These are phyloP conservation scores for Sinapis alba DNA, from an alignment of 441 rosid genomes.

Conservation along the genomic window DNA sequence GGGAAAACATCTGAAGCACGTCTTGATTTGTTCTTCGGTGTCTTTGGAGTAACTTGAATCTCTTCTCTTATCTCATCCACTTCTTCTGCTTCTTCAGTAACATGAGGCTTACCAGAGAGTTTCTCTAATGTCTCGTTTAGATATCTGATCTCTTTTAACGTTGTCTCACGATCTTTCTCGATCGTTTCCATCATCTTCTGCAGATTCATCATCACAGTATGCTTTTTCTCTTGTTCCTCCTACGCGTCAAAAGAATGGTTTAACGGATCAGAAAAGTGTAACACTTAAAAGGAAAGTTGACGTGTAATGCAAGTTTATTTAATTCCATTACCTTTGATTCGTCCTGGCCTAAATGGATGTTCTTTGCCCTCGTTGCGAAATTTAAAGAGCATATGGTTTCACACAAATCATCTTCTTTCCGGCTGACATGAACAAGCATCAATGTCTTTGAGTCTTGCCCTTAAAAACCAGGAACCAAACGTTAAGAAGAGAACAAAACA, in stretches of 20 bases:
- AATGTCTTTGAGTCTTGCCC: conserved; percentile 84
- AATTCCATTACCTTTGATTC: conserved; percentile 47
- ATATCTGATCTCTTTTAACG: conserved; percentile 44
- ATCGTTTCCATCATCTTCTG: conserved; percentile 51
- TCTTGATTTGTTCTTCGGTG: conserved; percentile 36
- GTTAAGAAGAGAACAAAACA: background rate
- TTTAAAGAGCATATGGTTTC: conserved; percentile 80
- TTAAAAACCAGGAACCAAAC: conserved; percentile 31
- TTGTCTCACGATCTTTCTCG: conserved; percentile 55
- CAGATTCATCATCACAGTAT: conserved; percentile 53
- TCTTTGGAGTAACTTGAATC: conserved; percentile 30
- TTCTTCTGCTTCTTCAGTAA: conserved; percentile 46
- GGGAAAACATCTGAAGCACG: conserved; percentile 50
- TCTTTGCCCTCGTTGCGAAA: conserved; percentile 73
- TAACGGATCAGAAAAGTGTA: conserved; percentile 19
- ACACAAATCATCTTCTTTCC: conserved; percentile 81
- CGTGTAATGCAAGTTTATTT: background rate
- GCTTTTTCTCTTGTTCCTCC: conserved; percentile 56
- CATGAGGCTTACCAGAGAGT: conserved; percentile 43
- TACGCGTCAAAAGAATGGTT: conserved; percentile 30
- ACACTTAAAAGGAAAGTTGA: conserved; percentile 11
- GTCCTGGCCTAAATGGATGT: conserved; percentile 58
- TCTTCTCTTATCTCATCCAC: conserved; percentile 42
- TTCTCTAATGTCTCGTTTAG: conserved; percentile 51
- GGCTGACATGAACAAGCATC: conserved; percentile 85